Evolutionary conservation across 2,329 filamentous ascomycete genomes (phyloP).

Genomic region (Aspergillus proliferans): DNA sequence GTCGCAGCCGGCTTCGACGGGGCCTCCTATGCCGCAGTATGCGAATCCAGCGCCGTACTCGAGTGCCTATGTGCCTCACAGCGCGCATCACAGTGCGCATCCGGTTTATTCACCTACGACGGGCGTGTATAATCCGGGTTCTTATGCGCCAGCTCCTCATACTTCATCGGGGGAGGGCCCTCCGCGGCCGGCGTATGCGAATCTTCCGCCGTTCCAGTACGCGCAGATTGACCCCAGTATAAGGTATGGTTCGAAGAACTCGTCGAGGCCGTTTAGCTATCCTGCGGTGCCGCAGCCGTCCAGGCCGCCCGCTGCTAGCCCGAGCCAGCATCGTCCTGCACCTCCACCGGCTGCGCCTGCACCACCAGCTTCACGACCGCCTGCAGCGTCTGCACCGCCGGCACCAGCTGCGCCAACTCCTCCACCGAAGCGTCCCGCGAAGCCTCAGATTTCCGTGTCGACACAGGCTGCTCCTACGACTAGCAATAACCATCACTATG

Average conservation of each 20-base stretch:
- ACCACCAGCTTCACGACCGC: too few species aligned
- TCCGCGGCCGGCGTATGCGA: conserved; percentile 22
- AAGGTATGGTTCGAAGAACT: conserved; percentile 31
- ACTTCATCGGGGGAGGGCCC: conserved; percentile 22
- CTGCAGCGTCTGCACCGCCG: too few species aligned
- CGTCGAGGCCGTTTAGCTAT: conserved; percentile 10
- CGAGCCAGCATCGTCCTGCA: conserved; percentile 4
- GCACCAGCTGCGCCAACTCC: neutral
- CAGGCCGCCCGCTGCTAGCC: conserved; percentile 17
- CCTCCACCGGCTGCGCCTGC: too few species aligned
- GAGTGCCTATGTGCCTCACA: conserved; percentile 15
- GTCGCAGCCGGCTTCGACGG: conserved; percentile 13
- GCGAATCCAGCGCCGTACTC: conserved; percentile 16
- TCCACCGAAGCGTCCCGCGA: conserved; percentile 2
- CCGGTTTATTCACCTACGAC: conserved; percentile 6
- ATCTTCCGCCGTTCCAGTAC: conserved; percentile 32
- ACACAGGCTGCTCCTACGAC: conserved; percentile 1
- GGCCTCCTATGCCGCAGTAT: conserved; percentile 27
- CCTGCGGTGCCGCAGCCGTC: conserved; percentile 13
- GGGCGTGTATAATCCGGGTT: conserved; percentile 7
- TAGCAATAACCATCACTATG: conserved; percentile 8
- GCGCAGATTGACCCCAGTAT: conserved; percentile 35
- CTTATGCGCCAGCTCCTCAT: conserved; percentile 22
- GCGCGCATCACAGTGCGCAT: conserved; percentile 3
- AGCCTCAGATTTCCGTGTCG: conserved; percentile 1